These are phyloP conservation scores for Eimeria zaria DNA, from an alignment of 169 alveolate genomes.

Conservation along the genomic window DNA sequence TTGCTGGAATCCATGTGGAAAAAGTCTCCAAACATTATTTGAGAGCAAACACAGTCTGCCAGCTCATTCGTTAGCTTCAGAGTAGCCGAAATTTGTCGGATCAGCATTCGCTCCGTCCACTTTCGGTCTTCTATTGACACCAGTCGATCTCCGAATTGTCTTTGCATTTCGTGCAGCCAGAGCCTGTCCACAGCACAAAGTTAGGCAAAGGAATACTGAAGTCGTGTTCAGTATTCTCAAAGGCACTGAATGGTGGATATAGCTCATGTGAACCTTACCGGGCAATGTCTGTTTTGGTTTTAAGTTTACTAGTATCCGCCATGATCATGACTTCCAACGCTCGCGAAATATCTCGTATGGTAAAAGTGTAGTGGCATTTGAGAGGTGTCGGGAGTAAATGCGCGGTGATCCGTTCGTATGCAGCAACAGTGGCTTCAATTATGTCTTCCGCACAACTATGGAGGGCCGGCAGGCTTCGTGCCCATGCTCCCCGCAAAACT, in stretches of 20 bases:
- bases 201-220: neutral
- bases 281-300: slow-evolving; percentile 96
- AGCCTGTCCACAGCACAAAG: slow-evolving; percentile 89
- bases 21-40: slow-evolving; percentile 91
- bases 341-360: slow-evolving; percentile 95
- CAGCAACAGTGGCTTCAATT: slow-evolving; percentile 93
- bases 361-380: slow-evolving; percentile 96
- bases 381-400: slow-evolving; percentile 97
- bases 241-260: neutral
- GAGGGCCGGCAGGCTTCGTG: slow-evolving; percentile 20
- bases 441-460: slow-evolving; percentile 86
- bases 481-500: slow-evolving; percentile 49
- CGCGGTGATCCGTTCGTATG: slow-evolving; percentile 93
- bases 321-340: slow-evolving; percentile 95
- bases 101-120: slow-evolving; percentile 83
- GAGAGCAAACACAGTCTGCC: slow-evolving; percentile 90
- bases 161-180: slow-evolving; percentile 96
- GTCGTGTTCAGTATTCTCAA: neutral
- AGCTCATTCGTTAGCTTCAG: slow-evolving; percentile 90
- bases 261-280: neutral
- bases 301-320: slow-evolving; percentile 96
- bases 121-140: slow-evolving; percentile 95
- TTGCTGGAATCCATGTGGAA: slow-evolving; percentile 91
- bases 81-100: slow-evolving; percentile 87
- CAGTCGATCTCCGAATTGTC: slow-evolving; percentile 97